phyloP scores from a whole-genome alignment of 129 eudicot genomes.

The Escallonia rubra region DNA sequence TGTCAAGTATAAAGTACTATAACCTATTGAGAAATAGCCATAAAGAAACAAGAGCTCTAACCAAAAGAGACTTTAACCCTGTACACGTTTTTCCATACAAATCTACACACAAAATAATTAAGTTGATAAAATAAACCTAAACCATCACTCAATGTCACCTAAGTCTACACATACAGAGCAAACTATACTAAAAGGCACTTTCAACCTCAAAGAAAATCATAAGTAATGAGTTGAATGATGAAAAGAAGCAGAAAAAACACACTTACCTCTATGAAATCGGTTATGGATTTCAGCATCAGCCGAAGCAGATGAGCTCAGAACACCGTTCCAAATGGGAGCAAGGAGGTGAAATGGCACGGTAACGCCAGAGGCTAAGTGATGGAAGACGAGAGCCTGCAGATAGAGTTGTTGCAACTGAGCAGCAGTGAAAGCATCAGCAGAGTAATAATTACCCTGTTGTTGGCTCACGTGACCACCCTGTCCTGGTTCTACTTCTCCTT shows the following conservation, averaged over 20 bases:
- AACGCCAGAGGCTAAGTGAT: constrained; percentile 10
- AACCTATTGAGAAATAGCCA: too few species aligned
- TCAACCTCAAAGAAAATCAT: too few species aligned
- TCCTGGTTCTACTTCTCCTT: too few species aligned
- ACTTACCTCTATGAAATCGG: constrained; percentile 4
- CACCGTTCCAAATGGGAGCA: constrained; percentile 17
- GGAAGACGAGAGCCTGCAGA: background rate
- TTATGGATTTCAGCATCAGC: background rate
- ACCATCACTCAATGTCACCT: background rate
- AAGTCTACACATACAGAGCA: background rate
- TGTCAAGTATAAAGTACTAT: too few species aligned
- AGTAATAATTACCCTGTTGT: too few species aligned
- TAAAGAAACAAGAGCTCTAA: background rate
- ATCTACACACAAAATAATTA: background rate
- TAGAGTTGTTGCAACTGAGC: constrained; percentile 14
- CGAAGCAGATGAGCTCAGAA: constrained; percentile 13
- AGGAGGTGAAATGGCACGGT: constrained; percentile 19
- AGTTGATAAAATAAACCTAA: background rate
- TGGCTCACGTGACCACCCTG: too few species aligned
- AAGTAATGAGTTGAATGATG: background rate
- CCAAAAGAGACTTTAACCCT: background rate
- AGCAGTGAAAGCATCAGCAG: background rate
- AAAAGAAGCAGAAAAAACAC: background rate
- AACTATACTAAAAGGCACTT: too few species aligned
- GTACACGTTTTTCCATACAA: background rate